phyloP scores from a whole-genome alignment of 768 basidiomycete genomes.

The Mycena albidolilacea region DNA sequence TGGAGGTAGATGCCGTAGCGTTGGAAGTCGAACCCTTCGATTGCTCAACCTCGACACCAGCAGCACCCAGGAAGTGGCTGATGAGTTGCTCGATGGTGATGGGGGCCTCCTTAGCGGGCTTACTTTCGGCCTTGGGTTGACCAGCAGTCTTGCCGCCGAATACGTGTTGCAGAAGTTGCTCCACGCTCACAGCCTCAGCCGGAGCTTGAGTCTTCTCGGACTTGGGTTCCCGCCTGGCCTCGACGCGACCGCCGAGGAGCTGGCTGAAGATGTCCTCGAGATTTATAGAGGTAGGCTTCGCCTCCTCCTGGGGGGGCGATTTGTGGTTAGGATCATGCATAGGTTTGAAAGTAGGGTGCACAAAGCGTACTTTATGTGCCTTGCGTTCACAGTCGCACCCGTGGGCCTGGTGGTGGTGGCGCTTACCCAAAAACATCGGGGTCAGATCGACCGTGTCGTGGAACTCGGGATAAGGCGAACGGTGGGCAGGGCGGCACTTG shows the following conservation, averaged over 20 bases:
- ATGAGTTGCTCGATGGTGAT: slow-evolving; percentile 33
- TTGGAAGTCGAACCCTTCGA: slow-evolving; percentile 14
- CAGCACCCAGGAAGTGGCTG: slow-evolving; percentile 32
- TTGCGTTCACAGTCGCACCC: not conserved
- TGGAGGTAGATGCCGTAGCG: not conserved
- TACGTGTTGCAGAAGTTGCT: slow-evolving; percentile 16
- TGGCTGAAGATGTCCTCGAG: slow-evolving; percentile 17
- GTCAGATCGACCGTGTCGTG: slow-evolving; percentile 6
- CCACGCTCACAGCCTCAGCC: not conserved
- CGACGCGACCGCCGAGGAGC: slow-evolving; percentile 23
- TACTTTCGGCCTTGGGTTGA: slow-evolving; percentile 1
- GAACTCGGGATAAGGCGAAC: not conserved
- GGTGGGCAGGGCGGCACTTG: slow-evolving; percentile 4
- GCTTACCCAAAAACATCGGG: not conserved
- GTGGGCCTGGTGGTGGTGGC: not conserved
- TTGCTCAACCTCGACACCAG: slow-evolving; percentile 12
- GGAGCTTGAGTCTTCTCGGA: not conserved
- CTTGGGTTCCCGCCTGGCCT: slow-evolving; percentile 1
- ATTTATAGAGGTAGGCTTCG: no score
- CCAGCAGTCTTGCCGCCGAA: slow-evolving; percentile 6
- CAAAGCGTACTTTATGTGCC: slow-evolving; percentile 23
- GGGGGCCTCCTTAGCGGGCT: slow-evolving; percentile 1
- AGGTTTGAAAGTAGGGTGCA: not conserved
- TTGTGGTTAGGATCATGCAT: no score
- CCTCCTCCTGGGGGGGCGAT: no score